Percentiles rank a stretch among this genome's conserved stretches.
Evolutionary conservation across 768 basidiomycete species (phyloP).

Genomic region (Termitomyces eurrhizus): DNA sequence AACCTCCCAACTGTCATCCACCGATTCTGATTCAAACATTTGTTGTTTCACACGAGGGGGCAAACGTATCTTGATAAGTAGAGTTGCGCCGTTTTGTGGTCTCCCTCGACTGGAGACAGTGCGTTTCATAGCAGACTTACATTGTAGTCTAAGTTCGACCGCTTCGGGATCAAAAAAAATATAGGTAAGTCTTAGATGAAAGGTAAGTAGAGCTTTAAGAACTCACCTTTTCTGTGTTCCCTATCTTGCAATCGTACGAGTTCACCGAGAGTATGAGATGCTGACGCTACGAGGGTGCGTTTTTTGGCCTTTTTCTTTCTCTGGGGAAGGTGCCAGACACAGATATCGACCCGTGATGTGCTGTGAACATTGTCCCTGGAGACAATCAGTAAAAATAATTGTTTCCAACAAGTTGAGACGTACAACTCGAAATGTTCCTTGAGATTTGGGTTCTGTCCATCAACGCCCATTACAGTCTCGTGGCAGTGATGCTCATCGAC

Average conservation of each 20-base stretch:
- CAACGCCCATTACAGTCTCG: constrained; percentile 58
- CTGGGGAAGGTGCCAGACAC: constrained; percentile 53
- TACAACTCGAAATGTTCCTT: constrained; percentile 53
- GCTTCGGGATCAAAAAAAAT: constrained; percentile 22
- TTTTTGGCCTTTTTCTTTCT: constrained; percentile 64
- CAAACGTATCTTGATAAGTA: constrained; percentile 25
- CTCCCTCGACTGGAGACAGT: constrained; percentile 31
- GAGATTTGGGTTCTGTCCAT: constrained; percentile 69
- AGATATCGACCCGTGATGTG: constrained; percentile 45
- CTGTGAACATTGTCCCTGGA: constrained; percentile 36
- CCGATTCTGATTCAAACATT: neutral
- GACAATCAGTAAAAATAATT: neutral
- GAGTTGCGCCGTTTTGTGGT: constrained; percentile 36
- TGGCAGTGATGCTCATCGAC: constrained; percentile 48
- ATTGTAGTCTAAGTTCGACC: constrained; percentile 44
- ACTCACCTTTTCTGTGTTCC: constrained; percentile 37
- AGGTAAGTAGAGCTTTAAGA: neutral
- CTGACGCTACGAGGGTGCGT: constrained; percentile 49
- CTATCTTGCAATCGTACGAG: constrained; percentile 44
- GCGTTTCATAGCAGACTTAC: constrained; percentile 29
- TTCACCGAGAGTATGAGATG: constrained; percentile 49
- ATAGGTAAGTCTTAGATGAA: neutral
- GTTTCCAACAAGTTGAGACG: constrained; percentile 19
- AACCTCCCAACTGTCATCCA: constrained; percentile 1
- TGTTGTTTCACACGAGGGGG: constrained; percentile 10